Percentiles rank a stretch among this genome's conserved stretches.
These are phyloP conservation scores for Parastagonospora nodorum DNA, from an alignment of 2,329 filamentous ascomycete genomes.

Conservation along the genomic window DNA sequence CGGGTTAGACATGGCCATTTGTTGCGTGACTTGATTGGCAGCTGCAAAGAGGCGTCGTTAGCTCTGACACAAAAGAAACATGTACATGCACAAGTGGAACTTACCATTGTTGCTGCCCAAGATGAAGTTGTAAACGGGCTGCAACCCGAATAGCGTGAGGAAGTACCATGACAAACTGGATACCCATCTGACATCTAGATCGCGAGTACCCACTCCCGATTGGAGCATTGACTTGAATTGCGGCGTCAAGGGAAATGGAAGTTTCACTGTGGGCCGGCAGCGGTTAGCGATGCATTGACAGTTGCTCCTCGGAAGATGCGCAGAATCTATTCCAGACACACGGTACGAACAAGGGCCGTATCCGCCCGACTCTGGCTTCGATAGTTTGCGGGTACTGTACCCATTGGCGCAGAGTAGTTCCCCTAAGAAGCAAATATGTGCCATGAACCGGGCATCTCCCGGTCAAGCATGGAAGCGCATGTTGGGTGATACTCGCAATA, in stretches of 20 bases:
- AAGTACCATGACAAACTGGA: conserved; percentile 99
- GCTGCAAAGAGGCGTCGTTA: conserved; percentile 59
- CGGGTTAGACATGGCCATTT: conserved; percentile 76
- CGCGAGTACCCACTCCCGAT: conserved; percentile 91
- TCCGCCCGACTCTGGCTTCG: neutral
- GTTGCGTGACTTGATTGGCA: conserved; percentile 87
- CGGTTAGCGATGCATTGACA: conserved; percentile 16
- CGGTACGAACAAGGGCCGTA: neutral
- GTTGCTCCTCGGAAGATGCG: conserved; percentile 7
- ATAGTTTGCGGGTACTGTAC: conserved; percentile 1
- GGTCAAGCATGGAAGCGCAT: too few relatives aligned
- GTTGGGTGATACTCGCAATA: too few relatives aligned
- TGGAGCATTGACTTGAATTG: conserved; percentile 99
- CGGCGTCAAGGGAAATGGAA: conserved; percentile 95
- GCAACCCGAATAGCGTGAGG: conserved; percentile 92
- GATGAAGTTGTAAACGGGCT: conserved; percentile 96
- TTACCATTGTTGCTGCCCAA: conserved; percentile 93
- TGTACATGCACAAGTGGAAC: conserved; percentile 36
- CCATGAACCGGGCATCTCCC: too few relatives aligned
- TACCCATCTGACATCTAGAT: conserved; percentile 98
- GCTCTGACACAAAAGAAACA: conserved; percentile 14
- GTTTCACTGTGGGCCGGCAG: conserved; percentile 69
- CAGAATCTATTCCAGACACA: neutral
- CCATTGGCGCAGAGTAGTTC: neutral
- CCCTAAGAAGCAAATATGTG: neutral